phyloP scores from a whole-genome alignment of 352 stramenopile genomes.

The Phytophthora litchii region DNA sequence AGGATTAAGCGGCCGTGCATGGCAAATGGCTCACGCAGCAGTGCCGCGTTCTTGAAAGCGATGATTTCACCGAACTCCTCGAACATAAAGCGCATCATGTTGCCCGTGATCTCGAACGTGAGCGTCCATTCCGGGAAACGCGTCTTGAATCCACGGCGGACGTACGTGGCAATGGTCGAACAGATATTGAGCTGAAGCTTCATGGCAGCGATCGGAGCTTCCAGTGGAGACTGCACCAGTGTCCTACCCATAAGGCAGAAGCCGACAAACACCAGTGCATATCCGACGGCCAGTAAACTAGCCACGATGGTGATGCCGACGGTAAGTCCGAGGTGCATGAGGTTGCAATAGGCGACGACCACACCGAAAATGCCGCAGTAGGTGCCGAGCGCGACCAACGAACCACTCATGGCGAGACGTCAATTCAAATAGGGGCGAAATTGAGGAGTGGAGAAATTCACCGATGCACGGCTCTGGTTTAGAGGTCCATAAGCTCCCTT shows the following conservation, averaged over 20 bases:
- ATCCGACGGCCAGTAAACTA: conserved; percentile 6
- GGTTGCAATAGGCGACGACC: conserved; percentile 25
- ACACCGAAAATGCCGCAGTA: conserved; percentile 25
- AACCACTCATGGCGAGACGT: conserved; percentile 17
- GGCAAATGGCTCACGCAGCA: conserved; percentile 25
- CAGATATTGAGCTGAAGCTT: conserved; percentile 31
- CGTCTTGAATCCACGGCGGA: conserved; percentile 21
- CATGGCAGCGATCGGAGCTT: conserved; percentile 24
- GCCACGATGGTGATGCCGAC: conserved; percentile 5
- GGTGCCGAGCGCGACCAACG: conserved; percentile 18
- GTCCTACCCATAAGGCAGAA: conserved; percentile 30
- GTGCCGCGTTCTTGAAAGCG: conserved; percentile 29
- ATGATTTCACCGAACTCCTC: conserved; percentile 33
- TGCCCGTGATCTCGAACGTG: conserved; percentile 30
- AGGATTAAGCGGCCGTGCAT: conserved; percentile 31
- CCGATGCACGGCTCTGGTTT: conserved; percentile 8
- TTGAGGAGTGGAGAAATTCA: conserved; percentile 14
- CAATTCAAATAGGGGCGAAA: conserved; percentile 3
- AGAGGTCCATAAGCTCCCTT: conserved; percentile 15
- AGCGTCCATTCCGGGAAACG: conserved; percentile 30
- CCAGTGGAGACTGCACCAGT: conserved; percentile 20
- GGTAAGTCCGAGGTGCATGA: conserved; percentile 24
- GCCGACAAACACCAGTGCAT: conserved; percentile 17
- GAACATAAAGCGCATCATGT: conserved; percentile 34
- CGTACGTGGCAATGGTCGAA: conserved; percentile 12